Base-by-base conservation (phyloP, 768 basidiomycete genomes). In the Amyloporia xantha region DNA sequence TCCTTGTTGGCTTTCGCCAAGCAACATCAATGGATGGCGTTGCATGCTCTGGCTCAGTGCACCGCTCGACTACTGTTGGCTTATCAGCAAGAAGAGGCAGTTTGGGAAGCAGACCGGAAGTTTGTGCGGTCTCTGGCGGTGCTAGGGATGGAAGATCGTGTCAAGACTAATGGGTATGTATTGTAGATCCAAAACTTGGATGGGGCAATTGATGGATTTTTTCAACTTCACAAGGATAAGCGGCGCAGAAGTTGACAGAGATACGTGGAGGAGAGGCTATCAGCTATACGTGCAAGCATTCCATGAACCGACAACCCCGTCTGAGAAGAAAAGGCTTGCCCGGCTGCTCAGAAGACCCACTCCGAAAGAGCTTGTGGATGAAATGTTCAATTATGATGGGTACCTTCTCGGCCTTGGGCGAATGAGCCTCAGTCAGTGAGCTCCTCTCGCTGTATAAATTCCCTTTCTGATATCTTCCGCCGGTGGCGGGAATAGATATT, bases 341-440 rank as follows among this genome's bases (percentile, higher is more conserved):
- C 69, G 66, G 51, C 56, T 86, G n/a, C 50, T 87, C 56, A 81
- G 79, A 59, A 65, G 65, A 46, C 66, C 70, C 0, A 41, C 74
- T 10, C 72, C 75, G 6, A 60, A 68, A 12, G 75, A 78, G 10
- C 63, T 89, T 23, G 71, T 71, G 4, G 64, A 67, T 12, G 78
- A 78, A 12, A 65, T 92, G 24, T 91, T 94, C 65, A 77, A 75
- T 17, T 91, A 89, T 56, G 81, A 86, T 23, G 80, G 77, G 2
- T 93, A 91, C 63, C 67, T 91, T 24, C 72, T 74, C 27, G 79
- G 84, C 0, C 63, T 91, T 27, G 86, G 89, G 2, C 75, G 82
- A 38, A 90, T 89, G 80, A 86, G 78, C 52, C 74, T 93, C 21
- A 93, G 89, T 88, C 50, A 54, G 84, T 74, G 5, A 52, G 30